phyloP scores from a whole-genome alignment of 2,329 filamentous ascomycete genomes.

The Shiraia bambusicola region DNA sequence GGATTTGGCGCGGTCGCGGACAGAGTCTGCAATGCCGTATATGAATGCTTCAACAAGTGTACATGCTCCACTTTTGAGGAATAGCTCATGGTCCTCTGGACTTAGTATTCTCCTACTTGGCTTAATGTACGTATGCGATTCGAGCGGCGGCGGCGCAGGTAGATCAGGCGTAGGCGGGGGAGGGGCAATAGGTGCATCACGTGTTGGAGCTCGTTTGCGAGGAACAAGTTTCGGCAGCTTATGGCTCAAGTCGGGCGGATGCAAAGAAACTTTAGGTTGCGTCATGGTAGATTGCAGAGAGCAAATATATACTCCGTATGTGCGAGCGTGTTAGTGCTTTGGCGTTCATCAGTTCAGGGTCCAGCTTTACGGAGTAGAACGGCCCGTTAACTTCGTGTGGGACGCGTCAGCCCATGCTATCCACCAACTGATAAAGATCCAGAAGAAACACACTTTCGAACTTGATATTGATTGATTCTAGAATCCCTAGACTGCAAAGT shows the following conservation, averaged over 20 bases:
- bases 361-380: no score
- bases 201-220: constrained; percentile 30
- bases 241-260: constrained; percentile 27
- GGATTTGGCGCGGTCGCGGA: constrained; percentile 69
- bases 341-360: no score
- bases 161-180: constrained; percentile 75
- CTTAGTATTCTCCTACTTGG: constrained; percentile 83
- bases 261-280: constrained; percentile 10
- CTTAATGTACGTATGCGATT: constrained; percentile 61
- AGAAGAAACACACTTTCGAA: no score
- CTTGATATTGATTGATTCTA: no score
- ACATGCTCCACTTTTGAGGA: constrained; percentile 75
- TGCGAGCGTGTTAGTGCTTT: no score
- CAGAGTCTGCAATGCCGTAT: constrained; percentile 81
- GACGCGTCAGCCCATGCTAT: no score
- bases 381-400: no score
- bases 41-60: constrained; percentile 79
- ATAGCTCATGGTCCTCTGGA: constrained; percentile 74
- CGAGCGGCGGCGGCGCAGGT: constrained; percentile 65
- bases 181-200: constrained; percentile 48
- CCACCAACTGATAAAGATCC: no score
- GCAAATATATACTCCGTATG: no score
- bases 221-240: constrained; percentile 41
- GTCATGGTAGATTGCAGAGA: constrained; percentile 14
- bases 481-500: neutral